Conservation (phyloP, 1,284 basidiomycete genomes). For the Ustanciosporium gigantosporum region DNA sequence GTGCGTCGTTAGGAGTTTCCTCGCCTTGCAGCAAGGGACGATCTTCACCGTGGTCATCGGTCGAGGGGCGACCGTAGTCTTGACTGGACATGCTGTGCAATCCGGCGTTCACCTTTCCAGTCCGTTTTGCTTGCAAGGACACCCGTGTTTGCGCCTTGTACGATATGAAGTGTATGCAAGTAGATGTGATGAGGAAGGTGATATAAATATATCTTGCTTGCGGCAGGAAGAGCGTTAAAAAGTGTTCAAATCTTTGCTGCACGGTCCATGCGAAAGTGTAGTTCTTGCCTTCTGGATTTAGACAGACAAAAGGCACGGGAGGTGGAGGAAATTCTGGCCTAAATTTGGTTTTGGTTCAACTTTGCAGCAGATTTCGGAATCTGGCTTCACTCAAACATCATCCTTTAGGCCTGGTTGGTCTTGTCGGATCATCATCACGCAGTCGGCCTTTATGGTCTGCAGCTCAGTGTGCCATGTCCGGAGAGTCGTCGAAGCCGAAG, state of each 20-base stretch:
- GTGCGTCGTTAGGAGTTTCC: not conserved
- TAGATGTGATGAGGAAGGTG: not conserved
- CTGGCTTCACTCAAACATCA: no score
- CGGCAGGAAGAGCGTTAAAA: no score
- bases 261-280: no score
- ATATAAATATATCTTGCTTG: not conserved
- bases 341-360: no score
- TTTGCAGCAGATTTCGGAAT: no score
- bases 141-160: not conserved
- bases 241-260: no score
- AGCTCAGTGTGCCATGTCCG: not conserved
- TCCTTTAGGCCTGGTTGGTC: not conserved
- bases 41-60: conserved; percentile 31
- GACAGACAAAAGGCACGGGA: no score
- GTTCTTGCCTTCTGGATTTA: no score
- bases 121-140: not conserved
- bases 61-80: conserved; percentile 40
- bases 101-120: not conserved
- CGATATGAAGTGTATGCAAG: no score
- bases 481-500: conserved; percentile 6
- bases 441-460: not conserved
- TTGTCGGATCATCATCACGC: not conserved
- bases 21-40: conserved; percentile 22
- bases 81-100: conserved; percentile 16
- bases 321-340: no score